Evolutionary conservation across 352 stramenopile genomes (phyloP).

Genomic region (Phytophthora syringae): DNA sequence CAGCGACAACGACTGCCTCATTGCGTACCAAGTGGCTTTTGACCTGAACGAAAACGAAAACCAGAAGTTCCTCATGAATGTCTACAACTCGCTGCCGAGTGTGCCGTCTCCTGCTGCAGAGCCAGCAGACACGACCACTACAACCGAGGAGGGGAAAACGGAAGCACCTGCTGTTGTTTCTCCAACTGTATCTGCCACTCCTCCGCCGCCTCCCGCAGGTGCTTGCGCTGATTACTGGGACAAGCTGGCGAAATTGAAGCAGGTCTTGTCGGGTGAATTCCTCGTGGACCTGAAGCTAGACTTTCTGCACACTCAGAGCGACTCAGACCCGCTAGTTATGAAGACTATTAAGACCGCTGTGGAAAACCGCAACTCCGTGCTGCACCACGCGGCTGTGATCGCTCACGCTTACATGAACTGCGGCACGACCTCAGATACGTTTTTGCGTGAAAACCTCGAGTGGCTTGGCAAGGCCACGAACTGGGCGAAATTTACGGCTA

Average conservation of each 20-base stretch:
- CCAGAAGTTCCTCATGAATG: slow-evolving; percentile 95
- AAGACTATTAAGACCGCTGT: slow-evolving; percentile 95
- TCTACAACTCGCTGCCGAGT: slow-evolving; percentile 89
- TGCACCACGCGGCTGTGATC: slow-evolving; percentile 98
- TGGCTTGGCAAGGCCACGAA: slow-evolving; percentile 99
- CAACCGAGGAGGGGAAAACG: slow-evolving; percentile 50
- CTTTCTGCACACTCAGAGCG: slow-evolving; percentile 92
- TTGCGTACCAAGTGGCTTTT: slow-evolving; percentile 98
- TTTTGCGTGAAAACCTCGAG: slow-evolving; percentile 98
- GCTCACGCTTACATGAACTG: slow-evolving; percentile 97
- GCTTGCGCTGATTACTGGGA: slow-evolving; percentile 79
- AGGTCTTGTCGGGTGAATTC: slow-evolving; percentile 90
- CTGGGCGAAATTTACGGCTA: slow-evolving; percentile 99
- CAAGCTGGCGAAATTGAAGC: slow-evolving; percentile 87
- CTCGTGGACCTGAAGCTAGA: slow-evolving; percentile 93
- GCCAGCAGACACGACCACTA: slow-evolving; percentile 29
- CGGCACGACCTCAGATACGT: slow-evolving; percentile 98
- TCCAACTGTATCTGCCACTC: slow-evolving; percentile 37
- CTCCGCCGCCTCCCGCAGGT: slow-evolving; percentile 49
- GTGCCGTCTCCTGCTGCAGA: slow-evolving; percentile 45
- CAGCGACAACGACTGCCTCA: slow-evolving; percentile 75
- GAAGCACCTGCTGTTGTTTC: slow-evolving; percentile 39
- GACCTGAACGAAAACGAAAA: slow-evolving; percentile 98
- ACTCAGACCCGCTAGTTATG: slow-evolving; percentile 93
- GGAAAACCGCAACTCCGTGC: slow-evolving; percentile 96